Base-by-base conservation (phyloP, 176 grass and related monocot genomes). In the Canna indica region DNA sequence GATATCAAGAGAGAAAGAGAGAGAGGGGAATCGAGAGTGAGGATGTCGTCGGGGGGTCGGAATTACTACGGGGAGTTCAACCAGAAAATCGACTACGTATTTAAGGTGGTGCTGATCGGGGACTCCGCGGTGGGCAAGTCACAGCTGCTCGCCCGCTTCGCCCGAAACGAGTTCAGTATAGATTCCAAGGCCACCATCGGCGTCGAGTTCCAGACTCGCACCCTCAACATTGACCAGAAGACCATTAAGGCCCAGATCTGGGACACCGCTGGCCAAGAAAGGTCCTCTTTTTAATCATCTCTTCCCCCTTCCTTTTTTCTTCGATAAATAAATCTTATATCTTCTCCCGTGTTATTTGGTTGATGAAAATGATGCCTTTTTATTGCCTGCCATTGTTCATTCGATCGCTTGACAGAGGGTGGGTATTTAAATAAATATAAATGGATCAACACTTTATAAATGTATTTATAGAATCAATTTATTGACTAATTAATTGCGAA, bases 111-210 rank as follows among this genome's bases (percentile, higher is more conserved):
- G 27, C 59, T 62, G 28, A 62, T 62, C 77, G 87, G 87, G 46
- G 87, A 89, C 80, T 89, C 87, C 47, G 87, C 87, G 17, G 87
- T 89, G 17, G 87, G 87, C 36, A 89, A 89, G 64, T 89, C 83
- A 68, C 88, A 90, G 75, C 81, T 90, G 57, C 84, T 90, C 26
- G 83, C 83, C 22, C 83, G 88, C 71, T 90, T 90, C 78, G 71
- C 83, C 12, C 83, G 88, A 65, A 91, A 91, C 85, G 85, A 91
- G 79, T 91, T 91, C 82, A 91, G 68, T 80, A 73, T 81, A 61
- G 84, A 75, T 62, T 85, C 83, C 70, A 85, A 81, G 83, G 83
- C 83, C 70, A 85, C 83, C 69, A 85, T 85, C 70, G 83, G 83
- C 15, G 83, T 85, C 70, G 83, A 85, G 78, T 85, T 85, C 83